Base-by-base conservation (phyloP, 192 early-diverging fungal species). In the Linnemannia exigua region DNA sequence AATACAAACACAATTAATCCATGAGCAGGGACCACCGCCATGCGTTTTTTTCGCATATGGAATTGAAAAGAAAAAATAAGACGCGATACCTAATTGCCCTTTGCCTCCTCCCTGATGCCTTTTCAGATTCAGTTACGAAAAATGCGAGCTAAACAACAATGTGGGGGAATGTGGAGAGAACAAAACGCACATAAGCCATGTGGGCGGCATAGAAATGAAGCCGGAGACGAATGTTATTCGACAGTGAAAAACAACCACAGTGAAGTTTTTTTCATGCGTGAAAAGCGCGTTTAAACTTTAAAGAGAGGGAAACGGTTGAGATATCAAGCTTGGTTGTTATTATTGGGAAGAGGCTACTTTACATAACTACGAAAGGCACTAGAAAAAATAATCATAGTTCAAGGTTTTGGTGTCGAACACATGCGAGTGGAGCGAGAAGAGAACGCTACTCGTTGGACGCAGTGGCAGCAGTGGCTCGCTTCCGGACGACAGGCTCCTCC, bases 401-500 rank as follows among this genome's bases (percentile, higher is more conserved):
- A 44, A 44, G n/a, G n/a, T n/a, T n/a, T n/a, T n/a, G n/a, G n/a
- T 9, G 41, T 44, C 5, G 41, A 9, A 44, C 41, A 44, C 41
- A n/a, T n/a, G 41, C 41, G 41, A 44, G 41, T 44, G 41, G 48
- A 50, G 48, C 4, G 9, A 15, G 58, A 37, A n/a, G 7, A 41
- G 36, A 22, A 36, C 22, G 12, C 8, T 36, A 37, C 37, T 70
- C 20, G 35, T 44, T 7, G 6, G 35, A 36, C 1, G 68, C 31
- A 35, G 35, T 20, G n/a, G 37, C 68, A 2, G 38, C 68, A 1
- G 22, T n/a, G 17, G 71, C 46, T 4, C 75, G 61, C 66, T 68
- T 77, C 35, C 75, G 72, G 33, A 73, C 78, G 41, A 36, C 72
- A 68, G 44, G 67, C 33, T 38, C 79, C 5, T 84, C 80, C 37